Percentiles rank a stretch among this genome's conserved stretches.
Conservation (phyloP, 805 yeast species). For the Schwanniomyces pseudopolymorphus region DNA sequence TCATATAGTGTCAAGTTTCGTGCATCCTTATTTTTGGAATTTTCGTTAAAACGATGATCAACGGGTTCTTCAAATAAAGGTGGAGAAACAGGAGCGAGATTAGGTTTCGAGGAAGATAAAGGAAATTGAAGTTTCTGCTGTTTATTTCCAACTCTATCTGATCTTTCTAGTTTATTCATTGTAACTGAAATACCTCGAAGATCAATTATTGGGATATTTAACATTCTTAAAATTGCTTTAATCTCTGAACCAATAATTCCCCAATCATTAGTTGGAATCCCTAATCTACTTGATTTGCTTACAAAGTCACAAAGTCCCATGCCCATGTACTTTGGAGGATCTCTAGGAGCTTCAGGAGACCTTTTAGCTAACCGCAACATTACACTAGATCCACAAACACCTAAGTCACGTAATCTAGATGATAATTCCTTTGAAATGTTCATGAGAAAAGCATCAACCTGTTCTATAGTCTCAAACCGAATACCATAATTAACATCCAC, state of each 20-base stretch:
- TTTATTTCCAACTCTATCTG: conserved; percentile 18
- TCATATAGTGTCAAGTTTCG: background rate
- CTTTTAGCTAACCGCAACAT: conserved; percentile 67
- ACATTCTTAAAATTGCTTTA: conserved; percentile 51
- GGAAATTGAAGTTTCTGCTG: conserved; percentile 25
- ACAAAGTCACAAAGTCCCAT: conserved; percentile 75
- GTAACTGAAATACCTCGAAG: conserved; percentile 79
- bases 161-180: conserved; percentile 55
- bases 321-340: conserved; percentile 80
- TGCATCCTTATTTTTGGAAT: background rate
- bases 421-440: conserved; percentile 60
- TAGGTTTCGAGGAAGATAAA: background rate
- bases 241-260: conserved; percentile 64
- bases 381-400: conserved; percentile 54
- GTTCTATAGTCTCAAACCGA: conserved; percentile 58
- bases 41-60: background rate
- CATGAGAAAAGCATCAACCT: conserved; percentile 64
- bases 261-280: conserved; percentile 57
- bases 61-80: background rate
- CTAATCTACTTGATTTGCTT: conserved; percentile 58
- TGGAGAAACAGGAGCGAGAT: background rate
- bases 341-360: conserved; percentile 64
- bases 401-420: conserved; percentile 46
- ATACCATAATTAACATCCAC: conserved; percentile 93
- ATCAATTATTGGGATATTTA: conserved; percentile 64